Evolutionary conservation across 345 rosid genomes (phyloP).

Genomic region (Stellera chamaejasme): DNA sequence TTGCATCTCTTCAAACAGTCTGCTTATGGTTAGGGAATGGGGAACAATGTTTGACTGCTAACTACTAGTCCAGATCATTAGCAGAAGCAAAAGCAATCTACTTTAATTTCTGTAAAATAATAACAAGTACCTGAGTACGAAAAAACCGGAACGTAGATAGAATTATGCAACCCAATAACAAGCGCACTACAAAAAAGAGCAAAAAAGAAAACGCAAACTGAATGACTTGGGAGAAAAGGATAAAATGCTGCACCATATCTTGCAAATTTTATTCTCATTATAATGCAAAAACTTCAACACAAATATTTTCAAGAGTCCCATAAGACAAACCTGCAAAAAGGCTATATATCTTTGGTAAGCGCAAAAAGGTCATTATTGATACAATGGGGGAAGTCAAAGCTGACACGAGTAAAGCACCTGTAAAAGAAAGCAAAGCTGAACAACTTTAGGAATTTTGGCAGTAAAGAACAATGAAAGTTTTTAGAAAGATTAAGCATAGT

Average conservation of each 20-base stretch:
- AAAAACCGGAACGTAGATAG: constrained; percentile 68
- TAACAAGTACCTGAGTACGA: constrained; percentile 65
- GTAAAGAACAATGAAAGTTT: background rate
- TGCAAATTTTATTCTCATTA: background rate
- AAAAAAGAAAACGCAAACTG: background rate
- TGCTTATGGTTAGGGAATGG: too few species aligned
- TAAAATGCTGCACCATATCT: background rate
- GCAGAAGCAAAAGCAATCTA: background rate
- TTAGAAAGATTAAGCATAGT: too few species aligned
- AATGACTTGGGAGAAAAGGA: background rate
- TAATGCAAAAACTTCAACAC: background rate
- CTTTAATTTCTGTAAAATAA: constrained; percentile 1
- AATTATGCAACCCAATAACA: constrained; percentile 68
- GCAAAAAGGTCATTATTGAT: constrained; percentile 37
- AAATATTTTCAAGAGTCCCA: background rate
- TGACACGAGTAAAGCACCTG: constrained; percentile 79
- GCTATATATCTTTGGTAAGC: constrained; percentile 60
- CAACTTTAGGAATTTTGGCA: background rate
- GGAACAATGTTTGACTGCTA: too few species aligned
- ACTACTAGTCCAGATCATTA: background rate
- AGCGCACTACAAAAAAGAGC: constrained; percentile 51
- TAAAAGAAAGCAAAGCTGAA: background rate
- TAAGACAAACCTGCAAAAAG: constrained; percentile 55
- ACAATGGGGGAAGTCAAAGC: constrained; percentile 57
- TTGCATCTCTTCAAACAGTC: too few species aligned